phyloP scores from a whole-genome alignment of 495 filamentous ascomycete species.

The Xylaria curta region DNA sequence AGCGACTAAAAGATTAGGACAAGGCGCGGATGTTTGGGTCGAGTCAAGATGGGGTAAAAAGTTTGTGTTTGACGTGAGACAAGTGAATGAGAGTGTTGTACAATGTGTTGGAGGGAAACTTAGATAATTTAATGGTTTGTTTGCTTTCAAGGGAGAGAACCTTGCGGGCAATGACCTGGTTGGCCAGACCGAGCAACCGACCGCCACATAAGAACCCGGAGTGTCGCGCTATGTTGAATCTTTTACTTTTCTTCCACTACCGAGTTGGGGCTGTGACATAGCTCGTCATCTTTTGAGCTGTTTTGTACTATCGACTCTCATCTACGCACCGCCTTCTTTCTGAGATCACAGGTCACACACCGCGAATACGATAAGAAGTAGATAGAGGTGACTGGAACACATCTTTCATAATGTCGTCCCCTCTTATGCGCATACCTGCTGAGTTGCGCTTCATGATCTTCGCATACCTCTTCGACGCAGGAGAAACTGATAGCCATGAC shows the following conservation, averaged over 20 bases:
- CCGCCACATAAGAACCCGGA: neutral
- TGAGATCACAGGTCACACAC: neutral
- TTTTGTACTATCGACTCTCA: neutral
- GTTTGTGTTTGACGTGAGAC: neutral
- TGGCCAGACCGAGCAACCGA: neutral
- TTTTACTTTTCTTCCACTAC: neutral
- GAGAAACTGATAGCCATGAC: slow-evolving; percentile 21
- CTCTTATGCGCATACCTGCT: slow-evolving; percentile 47
- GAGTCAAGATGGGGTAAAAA: neutral
- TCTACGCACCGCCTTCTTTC: neutral
- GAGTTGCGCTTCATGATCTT: slow-evolving; percentile 66
- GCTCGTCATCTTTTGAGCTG: neutral
- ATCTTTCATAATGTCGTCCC: slow-evolving; percentile 31
- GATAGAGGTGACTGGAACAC: neutral
- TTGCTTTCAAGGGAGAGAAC: neutral
- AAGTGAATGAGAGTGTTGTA: neutral
- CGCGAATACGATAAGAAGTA: neutral
- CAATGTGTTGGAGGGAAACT: neutral
- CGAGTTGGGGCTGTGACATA: neutral
- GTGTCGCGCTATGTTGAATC: neutral
- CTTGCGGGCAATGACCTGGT: slow-evolving; percentile 4
- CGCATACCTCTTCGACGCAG: slow-evolving; percentile 56
- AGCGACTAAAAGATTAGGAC: neutral
- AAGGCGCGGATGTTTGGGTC: neutral
- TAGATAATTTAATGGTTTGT: neutral